phyloP scores from a whole-genome alignment of 345 rosid genomes.

The Salix viminalis region DNA sequence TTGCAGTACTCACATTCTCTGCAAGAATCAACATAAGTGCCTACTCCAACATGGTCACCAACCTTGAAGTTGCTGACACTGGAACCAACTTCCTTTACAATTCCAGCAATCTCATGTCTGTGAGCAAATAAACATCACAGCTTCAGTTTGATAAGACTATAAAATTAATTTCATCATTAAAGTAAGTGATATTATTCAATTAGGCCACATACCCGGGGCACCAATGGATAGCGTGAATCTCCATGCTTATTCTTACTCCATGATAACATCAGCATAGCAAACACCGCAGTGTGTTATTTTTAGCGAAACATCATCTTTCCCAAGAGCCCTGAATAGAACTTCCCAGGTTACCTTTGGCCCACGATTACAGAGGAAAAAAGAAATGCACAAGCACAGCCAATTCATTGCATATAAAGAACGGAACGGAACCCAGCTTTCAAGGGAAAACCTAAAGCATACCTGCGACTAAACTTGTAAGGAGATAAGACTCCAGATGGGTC shows the following conservation, averaged over 20 bases:
- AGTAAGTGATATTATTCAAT: neutral
- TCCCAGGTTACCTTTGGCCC: neutral
- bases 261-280: constrained; percentile 73
- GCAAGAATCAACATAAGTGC: constrained; percentile 82
- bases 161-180: too few relatives aligned
- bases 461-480: constrained; percentile 14
- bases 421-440: neutral
- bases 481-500: constrained; percentile 19
- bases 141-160: constrained; percentile 9
- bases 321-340: constrained; percentile 43
- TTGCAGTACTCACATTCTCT: constrained; percentile 70
- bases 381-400: too few relatives aligned
- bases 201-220: constrained; percentile 66
- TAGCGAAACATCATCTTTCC: constrained; percentile 62
- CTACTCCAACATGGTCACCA: constrained; percentile 88
- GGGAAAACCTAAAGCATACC: neutral
- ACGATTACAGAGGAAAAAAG: too few relatives aligned
- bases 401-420: neutral
- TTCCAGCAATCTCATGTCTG: constrained; percentile 88
- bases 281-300: constrained; percentile 85
- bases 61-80: constrained; percentile 57
- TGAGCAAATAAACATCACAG: neutral
- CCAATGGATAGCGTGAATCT: constrained; percentile 70
- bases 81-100: constrained; percentile 73
- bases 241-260: constrained; percentile 65